Evolutionary conservation across 257 asterid genomes (phyloP), one percentile per base, ranked within the genome.

Genomic region (Echites panduratus): DNA sequence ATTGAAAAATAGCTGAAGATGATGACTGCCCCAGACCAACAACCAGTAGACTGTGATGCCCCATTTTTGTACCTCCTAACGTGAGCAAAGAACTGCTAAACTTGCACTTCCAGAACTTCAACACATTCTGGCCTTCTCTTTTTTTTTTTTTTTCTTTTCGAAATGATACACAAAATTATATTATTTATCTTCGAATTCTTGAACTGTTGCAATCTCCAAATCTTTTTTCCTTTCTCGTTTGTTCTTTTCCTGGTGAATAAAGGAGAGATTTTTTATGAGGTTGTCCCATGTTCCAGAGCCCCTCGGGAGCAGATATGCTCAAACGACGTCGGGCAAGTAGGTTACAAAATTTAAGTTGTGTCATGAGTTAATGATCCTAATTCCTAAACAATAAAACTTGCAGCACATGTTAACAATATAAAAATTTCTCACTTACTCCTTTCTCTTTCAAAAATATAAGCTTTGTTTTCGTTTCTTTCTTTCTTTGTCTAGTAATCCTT

Each of bases 21-120:
- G 78, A 68, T 19, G 45, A 58, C 38, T 75, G 73, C 32, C 79
- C 79, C 70, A 75, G 49, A 17, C 70, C 74, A 45, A 58, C 72
- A 68, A 49, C 56, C 64, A 4, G 44, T 45, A 68, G 79, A 38
- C 69, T 38, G 27, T 38, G 27, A 68, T 68, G 52, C 70, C 44
- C 74, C 79, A 75, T 68, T n/a, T 61, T n/a, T 29, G 50, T 29
- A 56, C 64, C 44, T 45, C 10, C 44, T 20, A 66, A 27, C 29
- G 26, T 49, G 50, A 44, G 19, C 66, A n/a, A 22, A 22, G 47
- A 62, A 38, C 17, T 27, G 19, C 20, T 24, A 38, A 29, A 47
- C 24, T 49, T 24, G 19, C 70, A 10, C 38, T n/a, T 47, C 38
- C 65, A 70, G 64, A 40, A 50, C 9, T 52, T 64, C 49, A 52